Evolutionary conservation across 768 basidiomycete genomes (phyloP), one percentile per base, ranked within the genome.

Genomic region (Mycena metata): DNA sequence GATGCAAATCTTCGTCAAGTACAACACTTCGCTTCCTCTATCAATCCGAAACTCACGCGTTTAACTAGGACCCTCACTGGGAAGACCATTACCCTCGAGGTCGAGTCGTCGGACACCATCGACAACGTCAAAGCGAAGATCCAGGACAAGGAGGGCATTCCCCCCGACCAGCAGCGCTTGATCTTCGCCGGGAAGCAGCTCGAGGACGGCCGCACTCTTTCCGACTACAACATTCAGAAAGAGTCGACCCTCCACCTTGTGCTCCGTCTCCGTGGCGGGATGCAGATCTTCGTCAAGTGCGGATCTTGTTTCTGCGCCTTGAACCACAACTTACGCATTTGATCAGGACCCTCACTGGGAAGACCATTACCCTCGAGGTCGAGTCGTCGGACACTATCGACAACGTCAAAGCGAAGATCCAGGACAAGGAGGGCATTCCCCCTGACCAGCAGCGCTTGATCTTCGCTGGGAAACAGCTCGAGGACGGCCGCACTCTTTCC

Each of bases 31-130:
- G 15, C 11, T 39, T 39, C 39, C 15, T 15, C 39, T 39, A 4
- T 39, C 15, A 10, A 39, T 10, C 39, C 39, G n/a, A 39, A 39
- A 39, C 39, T 39, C 2, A 39, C 39, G 39, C 39, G 9, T 39
- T 15, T 9, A 30, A 11, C 39, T 10, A 39, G 39, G 82, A 86
- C 85, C 46, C 79, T 89, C 3, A 89, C 88, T 21, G 88, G 88
- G 35, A 89, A 89, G 83, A 89, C 88, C 49, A 88, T 89, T 72
- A 89, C 88, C 5, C 69, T 89, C 60, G 88, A 89, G 76, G 88
- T 89, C 43, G 88, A 89, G 75, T 88, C 88, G 2, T 85, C 84
- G 1, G 69, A 69, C 64, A 69, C 69, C 23, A 69, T 69, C 49
- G 69, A 69, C 59, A 69, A 69, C 26, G 69, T 69, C 51, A 69